Evolutionary conservation across 345 rosid species (phyloP), one percentile per base, ranked within the genome.

Genomic region (Salix dunnii): DNA sequence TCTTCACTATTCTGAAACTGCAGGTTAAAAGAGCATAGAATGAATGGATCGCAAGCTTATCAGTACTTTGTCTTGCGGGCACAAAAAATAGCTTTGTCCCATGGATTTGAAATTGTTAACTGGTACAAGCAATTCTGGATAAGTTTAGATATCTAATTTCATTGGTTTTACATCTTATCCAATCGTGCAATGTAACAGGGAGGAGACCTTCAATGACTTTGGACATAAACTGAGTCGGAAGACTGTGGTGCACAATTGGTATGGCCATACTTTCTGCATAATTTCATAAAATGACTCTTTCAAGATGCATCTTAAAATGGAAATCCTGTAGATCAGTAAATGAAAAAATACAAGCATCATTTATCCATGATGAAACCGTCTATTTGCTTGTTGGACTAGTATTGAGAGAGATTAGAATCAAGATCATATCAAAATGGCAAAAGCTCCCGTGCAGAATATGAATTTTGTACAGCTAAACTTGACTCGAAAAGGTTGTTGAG

Each of bases 221-320:
- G 88, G 92, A 67, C 17, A 67, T 74, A 85, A 90, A 82, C 77
- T 91, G 82, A 84, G 66, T 80, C 86, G 75, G 11, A 89, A 89
- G 82, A 91, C 91, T 9, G 88, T 91, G 53, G 91, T 91, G 28
- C 94, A 90, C 83, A 90, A 91, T 87, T 91, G 94, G 92, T 90
- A 86, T 79, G 70, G 70, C 21, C 77, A 51, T 61, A 71, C 14
- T 21, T 6, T 14, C 25, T 60, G 40, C 17, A 71, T 31, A 68
- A 42, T 68, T 68, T n/a, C 6, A 67, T 13, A 13, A 35, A 72
- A 18, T 72, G 38, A 13, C 48, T 2, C 20, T n/a, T 30, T 55
- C 68, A 73, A 7, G 18, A 36, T 60, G 66, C 33, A 38, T 36
- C 21, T 58, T 72, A 13, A n/a, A n/a, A n/a, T 6, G 35, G 62